Conservation (phyloP, 805 yeast genomes). For the Spathaspora arborariae region DNA sequence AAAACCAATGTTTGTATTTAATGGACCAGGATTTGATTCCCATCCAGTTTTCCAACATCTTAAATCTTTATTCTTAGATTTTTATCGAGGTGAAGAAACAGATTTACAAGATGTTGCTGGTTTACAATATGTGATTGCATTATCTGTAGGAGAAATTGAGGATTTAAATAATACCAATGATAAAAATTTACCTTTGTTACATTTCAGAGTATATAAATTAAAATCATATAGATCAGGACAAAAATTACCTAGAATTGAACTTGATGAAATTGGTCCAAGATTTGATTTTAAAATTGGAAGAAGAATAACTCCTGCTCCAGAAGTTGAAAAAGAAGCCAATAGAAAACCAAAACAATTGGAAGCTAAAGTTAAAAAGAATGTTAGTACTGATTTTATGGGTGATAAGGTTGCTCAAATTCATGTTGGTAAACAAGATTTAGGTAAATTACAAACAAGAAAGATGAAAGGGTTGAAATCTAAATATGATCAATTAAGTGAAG, state of each 20-base stretch:
- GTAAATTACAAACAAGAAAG: constrained; percentile 90
- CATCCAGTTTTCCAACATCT: constrained; percentile 83
- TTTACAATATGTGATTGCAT: constrained; percentile 81
- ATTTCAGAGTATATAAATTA: constrained; percentile 87
- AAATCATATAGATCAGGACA: constrained; percentile 81
- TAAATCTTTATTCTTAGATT: constrained; percentile 85
- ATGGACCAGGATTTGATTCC: constrained; percentile 86
- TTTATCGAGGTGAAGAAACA: constrained; percentile 81
- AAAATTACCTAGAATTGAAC: constrained; percentile 88
- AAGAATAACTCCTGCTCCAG: constrained; percentile 75
- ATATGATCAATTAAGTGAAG: constrained; percentile 72
- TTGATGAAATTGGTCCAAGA: constrained; percentile 94
- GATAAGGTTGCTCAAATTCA: constrained; percentile 96
- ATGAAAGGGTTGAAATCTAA: constrained; percentile 94
- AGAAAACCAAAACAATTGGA: constrained; percentile 77
- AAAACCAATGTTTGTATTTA: constrained; percentile 91
- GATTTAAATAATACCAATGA: constrained; percentile 58
- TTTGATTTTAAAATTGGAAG: constrained; percentile 91
- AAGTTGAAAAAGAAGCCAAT: constrained; percentile 85
- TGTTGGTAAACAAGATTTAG: constrained; percentile 91
- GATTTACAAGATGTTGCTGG: constrained; percentile 91
- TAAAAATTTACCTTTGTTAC: constrained; percentile 67
- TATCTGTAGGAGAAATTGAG: constrained; percentile 72
- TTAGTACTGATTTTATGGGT: constrained; percentile 84
- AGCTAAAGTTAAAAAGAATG: constrained; percentile 82